Evolutionary conservation across 176 grass and related monocot species (phyloP), one percentile per base, ranked within the genome.

Genomic region (Oryza glumipatula): DNA sequence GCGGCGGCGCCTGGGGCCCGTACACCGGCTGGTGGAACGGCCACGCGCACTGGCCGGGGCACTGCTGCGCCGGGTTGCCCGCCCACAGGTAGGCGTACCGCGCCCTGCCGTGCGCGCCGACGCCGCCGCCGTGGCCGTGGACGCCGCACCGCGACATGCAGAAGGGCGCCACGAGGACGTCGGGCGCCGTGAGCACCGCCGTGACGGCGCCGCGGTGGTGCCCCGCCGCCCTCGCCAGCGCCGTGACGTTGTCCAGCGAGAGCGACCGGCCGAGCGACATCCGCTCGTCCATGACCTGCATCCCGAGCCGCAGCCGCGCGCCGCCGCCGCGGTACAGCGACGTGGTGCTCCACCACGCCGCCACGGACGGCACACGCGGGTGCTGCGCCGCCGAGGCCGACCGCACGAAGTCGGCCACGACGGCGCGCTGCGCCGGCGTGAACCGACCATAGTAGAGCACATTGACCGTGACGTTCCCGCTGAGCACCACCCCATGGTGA

Each of bases 361-460:
- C 90, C 28, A 95, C 96, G 22, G 96, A 92, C n/a, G 91, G 93
- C 4, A 74, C 11, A 0, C 11, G 38, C 3, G 13, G 23, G 5
- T 0, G 0, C 10, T 6, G 54, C 17, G 17, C 6, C 19, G 38
- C 26, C 17, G 91, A 88, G 69, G 85, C 24, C 63, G 96, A 98
- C 1, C 83, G 86, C 22, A 98, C 76, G 85, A 98, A 98, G 85
- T 92, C 93, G 22, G 39, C 28, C 43, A 98, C 70, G 74, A 89
- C 81, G 68, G 84, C 74, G 67, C 91, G 93, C 76, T 98, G 96
- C 4, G 87, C 10, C 0, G 85, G 19, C 11, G 93, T 16, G 84
- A 98, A 98, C 33, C 88, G 73, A 13, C 95, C 93, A 47, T 98
- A 98, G 88, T 87, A 98, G 65, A 95, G 60, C 41, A 98, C 67